Evolutionary conservation across 148 eudicot genomes (phyloP).

Genomic region (Amaranthus cruentus): DNA sequence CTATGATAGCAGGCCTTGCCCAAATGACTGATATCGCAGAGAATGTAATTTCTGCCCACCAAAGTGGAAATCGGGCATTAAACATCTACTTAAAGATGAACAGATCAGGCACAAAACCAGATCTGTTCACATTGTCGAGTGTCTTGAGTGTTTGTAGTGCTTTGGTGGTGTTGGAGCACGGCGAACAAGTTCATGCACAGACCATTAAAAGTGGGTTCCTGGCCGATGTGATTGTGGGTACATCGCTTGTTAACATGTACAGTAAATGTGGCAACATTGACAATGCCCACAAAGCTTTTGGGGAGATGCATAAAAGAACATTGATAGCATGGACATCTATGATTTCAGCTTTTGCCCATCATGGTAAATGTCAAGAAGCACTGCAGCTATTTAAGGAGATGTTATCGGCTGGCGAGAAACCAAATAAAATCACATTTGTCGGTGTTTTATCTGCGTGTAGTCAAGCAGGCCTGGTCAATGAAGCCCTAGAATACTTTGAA

Average conservation of each 20-base stretch:
- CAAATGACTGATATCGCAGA: conserved; percentile 50
- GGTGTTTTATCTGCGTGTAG: conserved; percentile 74
- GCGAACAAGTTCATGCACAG: conserved; percentile 75
- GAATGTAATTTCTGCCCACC: conserved; percentile 38
- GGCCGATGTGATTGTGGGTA: conserved; percentile 63
- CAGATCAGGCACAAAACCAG: conserved; percentile 48
- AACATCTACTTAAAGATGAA: conserved; percentile 41
- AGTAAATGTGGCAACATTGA: conserved; percentile 64
- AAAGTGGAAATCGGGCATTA: conserved; percentile 51
- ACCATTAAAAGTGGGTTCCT: conserved; percentile 55
- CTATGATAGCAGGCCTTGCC: conserved; percentile 79
- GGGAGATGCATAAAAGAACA: conserved; percentile 52
- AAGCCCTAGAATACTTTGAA: conserved; percentile 47
- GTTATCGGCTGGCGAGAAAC: conserved; percentile 54
- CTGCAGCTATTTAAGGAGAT: conserved; percentile 61
- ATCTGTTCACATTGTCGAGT: conserved; percentile 62
- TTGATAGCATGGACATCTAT: conserved; percentile 68
- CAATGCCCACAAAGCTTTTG: conserved; percentile 52
- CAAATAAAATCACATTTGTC: conserved; percentile 64
- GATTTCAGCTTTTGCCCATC: conserved; percentile 64
- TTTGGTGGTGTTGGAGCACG: conserved; percentile 60
- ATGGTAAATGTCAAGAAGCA: conserved; percentile 55
- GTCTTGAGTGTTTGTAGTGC: conserved; percentile 51
- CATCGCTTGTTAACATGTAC: conserved; percentile 68
- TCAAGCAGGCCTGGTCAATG: conserved; percentile 57